Evolutionary conservation across 148 eudicot genomes (phyloP).

Genomic region (Linanthus parryae): DNA sequence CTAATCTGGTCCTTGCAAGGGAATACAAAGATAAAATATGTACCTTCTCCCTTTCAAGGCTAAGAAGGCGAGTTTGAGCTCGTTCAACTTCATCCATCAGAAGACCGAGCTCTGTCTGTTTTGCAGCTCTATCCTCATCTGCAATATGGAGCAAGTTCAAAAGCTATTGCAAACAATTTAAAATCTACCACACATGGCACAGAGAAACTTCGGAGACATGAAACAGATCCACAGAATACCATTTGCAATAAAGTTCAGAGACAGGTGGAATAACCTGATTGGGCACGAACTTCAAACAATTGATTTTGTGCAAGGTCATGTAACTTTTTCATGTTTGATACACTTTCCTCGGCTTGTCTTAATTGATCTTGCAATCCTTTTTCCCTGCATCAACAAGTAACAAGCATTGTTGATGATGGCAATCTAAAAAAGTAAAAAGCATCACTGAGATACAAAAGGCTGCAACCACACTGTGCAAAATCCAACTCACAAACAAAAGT

Average conservation of each 20-base stretch:
- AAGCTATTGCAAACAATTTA: not conserved
- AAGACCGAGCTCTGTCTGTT: conserved; percentile 89
- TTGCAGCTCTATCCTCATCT: conserved; percentile 94
- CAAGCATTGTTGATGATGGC: too few relatives aligned
- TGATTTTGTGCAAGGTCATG: conserved; percentile 99
- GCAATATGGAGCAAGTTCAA: conserved; percentile 17
- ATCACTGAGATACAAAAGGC: too few relatives aligned
- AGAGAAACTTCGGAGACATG: too few relatives aligned
- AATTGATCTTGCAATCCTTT: conserved; percentile 84
- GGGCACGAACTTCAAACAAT: conserved; percentile 91
- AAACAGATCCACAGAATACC: too few relatives aligned
- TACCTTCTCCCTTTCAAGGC: conserved; percentile 99
- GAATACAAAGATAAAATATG: too few relatives aligned
- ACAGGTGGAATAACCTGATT: conserved; percentile 85
- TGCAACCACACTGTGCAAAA: too few relatives aligned
- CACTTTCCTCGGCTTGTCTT: conserved; percentile 95
- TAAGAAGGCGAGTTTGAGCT: conserved; percentile 89
- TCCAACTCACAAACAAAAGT: too few relatives aligned
- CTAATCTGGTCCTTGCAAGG: too few relatives aligned
- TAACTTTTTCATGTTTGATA: conserved; percentile 85
- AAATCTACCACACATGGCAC: too few relatives aligned
- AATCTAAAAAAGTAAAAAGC: too few relatives aligned
- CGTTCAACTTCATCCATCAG: conserved; percentile 99
- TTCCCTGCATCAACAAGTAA: conserved; percentile 63
- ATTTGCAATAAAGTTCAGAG: not conserved